Base-by-base conservation (phyloP, 257 asterid species). In the Rauvolfia tetraphylla region DNA sequence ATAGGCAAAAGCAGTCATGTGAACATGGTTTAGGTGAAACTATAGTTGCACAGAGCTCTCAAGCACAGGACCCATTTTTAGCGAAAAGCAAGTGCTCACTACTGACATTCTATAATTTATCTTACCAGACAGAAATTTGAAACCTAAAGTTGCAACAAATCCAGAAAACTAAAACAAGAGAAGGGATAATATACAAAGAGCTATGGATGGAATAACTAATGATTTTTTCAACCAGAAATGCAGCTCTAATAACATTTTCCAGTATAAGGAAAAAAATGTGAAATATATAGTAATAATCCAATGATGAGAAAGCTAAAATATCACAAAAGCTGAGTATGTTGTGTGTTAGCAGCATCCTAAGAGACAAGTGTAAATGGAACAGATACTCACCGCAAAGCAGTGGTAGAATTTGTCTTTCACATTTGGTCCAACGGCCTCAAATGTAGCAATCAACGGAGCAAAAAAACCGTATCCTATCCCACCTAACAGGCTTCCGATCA, bases 391-490 rank as follows among this genome's bases (percentile, higher is more conserved):
- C 82, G 56, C 67, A 81, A 94, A 88, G 81, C 98, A 92, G 75
- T 88, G 96, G 83, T 75, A 84, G 68, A 85, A 81, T 75, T 90
- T 92, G 23, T 89, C 84, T 0, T 84, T 75, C 56, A 88, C 91
- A 72, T 84, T 81, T 72, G 78, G 88, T 53, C 96, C 93, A 56
- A 88, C 89, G 61, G 96, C 98, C 85, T 92, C 96, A 74, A 94
- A 94, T 38, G 98, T 92, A 8, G 98, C 96, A 33, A 94, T 82
- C 89, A 92, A 78, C 14, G 98, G 97, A 6, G 95, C 87, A 13
- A 93, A 90, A 77, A 90, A 90, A 1, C 97, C 97, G 10, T 87
- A 93, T 3, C 92, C 97, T 27, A 88, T 67, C 79, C 93, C 96
- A 33, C 97, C 98, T 22, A 94, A 72, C 48, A 94, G 71, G 75